Conservation (phyloP, 371 early-diverging fungal species). For the Lichtheimia ornata region DNA sequence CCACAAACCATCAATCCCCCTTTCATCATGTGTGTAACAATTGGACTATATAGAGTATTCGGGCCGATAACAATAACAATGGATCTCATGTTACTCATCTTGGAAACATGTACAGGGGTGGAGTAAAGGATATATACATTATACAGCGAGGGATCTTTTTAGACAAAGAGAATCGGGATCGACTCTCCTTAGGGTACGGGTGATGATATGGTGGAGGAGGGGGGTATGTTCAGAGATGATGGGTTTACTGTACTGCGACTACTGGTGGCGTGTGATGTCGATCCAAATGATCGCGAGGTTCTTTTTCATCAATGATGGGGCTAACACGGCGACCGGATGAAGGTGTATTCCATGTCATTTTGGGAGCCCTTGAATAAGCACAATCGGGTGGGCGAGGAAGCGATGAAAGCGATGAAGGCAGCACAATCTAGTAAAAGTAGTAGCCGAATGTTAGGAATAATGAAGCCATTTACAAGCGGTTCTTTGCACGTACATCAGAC, state of each 20-base stretch:
- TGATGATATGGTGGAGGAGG: background rate
- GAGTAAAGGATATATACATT: slow-evolving; percentile 3
- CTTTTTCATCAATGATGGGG: slow-evolving; percentile 12
- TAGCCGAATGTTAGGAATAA: too few relatives aligned
- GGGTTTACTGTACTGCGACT: background rate
- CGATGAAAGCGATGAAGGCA: slow-evolving; percentile 9
- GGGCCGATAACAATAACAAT: background rate
- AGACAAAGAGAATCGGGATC: background rate
- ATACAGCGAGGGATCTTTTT: background rate
- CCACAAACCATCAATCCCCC: background rate
- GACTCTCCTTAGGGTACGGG: background rate
- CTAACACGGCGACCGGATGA: slow-evolving; percentile 8
- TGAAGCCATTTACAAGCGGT: too few relatives aligned
- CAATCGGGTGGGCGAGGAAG: slow-evolving; percentile 11
- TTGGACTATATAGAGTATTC: background rate
- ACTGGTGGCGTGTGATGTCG: background rate
- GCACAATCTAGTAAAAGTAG: background rate
- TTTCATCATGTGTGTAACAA: background rate
- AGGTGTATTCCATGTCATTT: slow-evolving; percentile 7
- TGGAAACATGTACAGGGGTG: background rate
- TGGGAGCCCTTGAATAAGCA: slow-evolving; percentile 10
- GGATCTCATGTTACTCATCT: background rate
- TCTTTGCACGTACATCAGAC: too few relatives aligned
- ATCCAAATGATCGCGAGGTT: slow-evolving; percentile 2
- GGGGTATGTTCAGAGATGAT: background rate